phyloP scores from a whole-genome alignment of 2,329 filamentous ascomycete genomes.

The Thelonectria discophora region DNA sequence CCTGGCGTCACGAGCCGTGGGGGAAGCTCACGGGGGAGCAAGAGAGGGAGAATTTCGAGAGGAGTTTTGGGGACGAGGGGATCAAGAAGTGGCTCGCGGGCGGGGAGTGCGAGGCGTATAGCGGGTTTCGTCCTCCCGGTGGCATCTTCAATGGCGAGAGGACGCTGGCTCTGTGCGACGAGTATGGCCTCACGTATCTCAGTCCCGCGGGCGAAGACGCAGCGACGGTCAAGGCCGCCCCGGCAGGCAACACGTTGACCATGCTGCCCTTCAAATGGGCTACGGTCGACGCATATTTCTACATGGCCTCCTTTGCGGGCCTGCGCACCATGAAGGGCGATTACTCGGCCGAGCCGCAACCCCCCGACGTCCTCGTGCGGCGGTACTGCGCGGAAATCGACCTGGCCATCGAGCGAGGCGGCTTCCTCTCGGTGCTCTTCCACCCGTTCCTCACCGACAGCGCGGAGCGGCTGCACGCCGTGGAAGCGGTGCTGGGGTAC shows the following conservation, averaged over 20 bases:
- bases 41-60: slow-evolving; percentile 13
- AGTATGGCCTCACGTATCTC: slow-evolving; percentile 12
- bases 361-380: neutral
- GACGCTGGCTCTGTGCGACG: slow-evolving; percentile 3
- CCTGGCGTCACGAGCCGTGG: slow-evolving; percentile 14
- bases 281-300: slow-evolving; percentile 17
- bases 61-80: slow-evolving; percentile 7
- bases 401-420: neutral
- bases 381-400: slow-evolving; percentile 5
- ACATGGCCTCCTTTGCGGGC: slow-evolving; percentile 14
- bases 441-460: slow-evolving; percentile 12
- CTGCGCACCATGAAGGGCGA: slow-evolving; percentile 13
- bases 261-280: slow-evolving; percentile 17
- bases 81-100: neutral
- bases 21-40: neutral
- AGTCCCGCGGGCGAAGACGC: slow-evolving; percentile 14
- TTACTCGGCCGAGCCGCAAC: neutral
- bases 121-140: slow-evolving; percentile 8
- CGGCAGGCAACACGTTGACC: neutral
- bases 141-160: slow-evolving; percentile 6
- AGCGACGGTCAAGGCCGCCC: neutral
- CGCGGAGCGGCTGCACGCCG: slow-evolving; percentile 1
- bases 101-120: neutral
- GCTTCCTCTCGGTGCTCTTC: neutral
- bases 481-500: slow-evolving; percentile 10